These are phyloP conservation scores for Pythium aphanidermatum DNA, from an alignment of 352 stramenopile genomes.

Conservation along the genomic window DNA sequence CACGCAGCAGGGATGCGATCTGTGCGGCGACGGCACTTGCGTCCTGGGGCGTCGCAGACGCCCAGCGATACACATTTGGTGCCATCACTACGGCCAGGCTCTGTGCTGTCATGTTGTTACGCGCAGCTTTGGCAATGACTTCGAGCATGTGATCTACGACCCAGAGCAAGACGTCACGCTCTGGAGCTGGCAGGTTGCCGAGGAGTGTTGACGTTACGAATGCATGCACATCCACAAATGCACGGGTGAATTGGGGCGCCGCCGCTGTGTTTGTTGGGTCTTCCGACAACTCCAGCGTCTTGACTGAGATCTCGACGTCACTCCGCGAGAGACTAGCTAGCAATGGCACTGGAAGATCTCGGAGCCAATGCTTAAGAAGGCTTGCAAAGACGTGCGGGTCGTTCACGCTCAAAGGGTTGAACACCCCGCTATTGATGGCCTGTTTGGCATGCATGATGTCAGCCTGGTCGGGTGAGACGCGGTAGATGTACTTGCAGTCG, in stretches of 20 bases:
- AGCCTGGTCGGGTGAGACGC: slow-evolving; percentile 38
- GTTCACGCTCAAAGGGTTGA: slow-evolving; percentile 24
- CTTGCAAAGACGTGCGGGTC: slow-evolving; percentile 55
- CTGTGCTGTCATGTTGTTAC: slow-evolving; percentile 49
- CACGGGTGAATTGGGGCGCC: slow-evolving; percentile 8
- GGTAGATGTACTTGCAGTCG: slow-evolving; percentile 49
- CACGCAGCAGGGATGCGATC: slow-evolving; percentile 34
- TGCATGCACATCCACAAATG: slow-evolving; percentile 2
- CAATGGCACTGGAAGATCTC: slow-evolving; percentile 42
- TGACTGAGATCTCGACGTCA: slow-evolving; percentile 18
- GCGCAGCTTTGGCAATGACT: slow-evolving; percentile 23
- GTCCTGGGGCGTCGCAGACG: slow-evolving; percentile 15
- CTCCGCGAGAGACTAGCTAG: slow-evolving; percentile 10
- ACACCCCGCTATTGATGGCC: slow-evolving; percentile 39
- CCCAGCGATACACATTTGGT: slow-evolving; percentile 42
- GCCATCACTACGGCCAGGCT: slow-evolving; percentile 50
- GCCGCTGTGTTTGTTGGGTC: neutral
- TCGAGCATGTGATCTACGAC: slow-evolving; percentile 65
- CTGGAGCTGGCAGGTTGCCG: slow-evolving; percentile 19
- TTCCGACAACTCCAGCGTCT: slow-evolving; percentile 14
- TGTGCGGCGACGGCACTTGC: slow-evolving; percentile 17
- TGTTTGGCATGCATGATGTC: slow-evolving; percentile 34
- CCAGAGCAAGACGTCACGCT: slow-evolving; percentile 46
- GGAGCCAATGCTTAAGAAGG: slow-evolving; percentile 59
- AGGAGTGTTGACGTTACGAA: slow-evolving; percentile 15